A percentile compares a stretch with the other conserved stretches of the same genome.
These are phyloP conservation scores for Argentina anserina DNA, from an alignment of 306 rosid genomes.

Conservation along the genomic window DNA sequence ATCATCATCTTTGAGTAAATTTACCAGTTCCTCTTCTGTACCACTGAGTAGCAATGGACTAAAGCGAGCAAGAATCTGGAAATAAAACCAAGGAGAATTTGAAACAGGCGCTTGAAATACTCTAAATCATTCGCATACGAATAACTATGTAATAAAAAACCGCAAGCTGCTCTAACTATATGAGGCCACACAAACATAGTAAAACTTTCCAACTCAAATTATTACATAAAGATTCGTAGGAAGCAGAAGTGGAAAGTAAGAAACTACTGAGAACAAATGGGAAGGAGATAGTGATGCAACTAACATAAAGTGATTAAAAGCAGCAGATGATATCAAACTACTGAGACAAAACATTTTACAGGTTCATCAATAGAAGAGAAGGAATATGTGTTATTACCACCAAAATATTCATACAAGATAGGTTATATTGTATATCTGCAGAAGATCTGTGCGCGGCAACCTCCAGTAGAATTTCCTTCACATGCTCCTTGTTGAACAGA, in stretches of 20 bases:
- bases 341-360: background rate
- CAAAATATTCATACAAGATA: slow-evolving; percentile 70
- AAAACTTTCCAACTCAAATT: background rate
- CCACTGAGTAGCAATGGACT: slow-evolving; percentile 81
- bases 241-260: background rate
- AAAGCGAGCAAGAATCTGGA: slow-evolving; percentile 86
- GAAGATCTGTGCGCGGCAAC: slow-evolving; percentile 49
- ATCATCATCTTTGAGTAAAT: slow-evolving; percentile 77
- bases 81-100: background rate
- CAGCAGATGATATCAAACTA: background rate
- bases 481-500: slow-evolving; percentile 94
- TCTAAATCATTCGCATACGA: no score
- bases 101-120: background rate
- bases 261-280: background rate
- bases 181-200: background rate
- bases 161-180: slow-evolving; percentile 3
- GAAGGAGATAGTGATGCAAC: background rate
- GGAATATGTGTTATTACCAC: slow-evolving; percentile 59
- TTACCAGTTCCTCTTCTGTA: slow-evolving; percentile 69
- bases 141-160: no score
- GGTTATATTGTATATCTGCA: slow-evolving; percentile 39
- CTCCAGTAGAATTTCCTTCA: slow-evolving; percentile 70
- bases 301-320: background rate
- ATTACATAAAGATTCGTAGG: slow-evolving; percentile 11
- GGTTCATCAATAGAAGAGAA: slow-evolving; percentile 6